Base-by-base conservation (phyloP, 2,329 filamentous ascomycete genomes). In the Epichloe amarillans region DNA sequence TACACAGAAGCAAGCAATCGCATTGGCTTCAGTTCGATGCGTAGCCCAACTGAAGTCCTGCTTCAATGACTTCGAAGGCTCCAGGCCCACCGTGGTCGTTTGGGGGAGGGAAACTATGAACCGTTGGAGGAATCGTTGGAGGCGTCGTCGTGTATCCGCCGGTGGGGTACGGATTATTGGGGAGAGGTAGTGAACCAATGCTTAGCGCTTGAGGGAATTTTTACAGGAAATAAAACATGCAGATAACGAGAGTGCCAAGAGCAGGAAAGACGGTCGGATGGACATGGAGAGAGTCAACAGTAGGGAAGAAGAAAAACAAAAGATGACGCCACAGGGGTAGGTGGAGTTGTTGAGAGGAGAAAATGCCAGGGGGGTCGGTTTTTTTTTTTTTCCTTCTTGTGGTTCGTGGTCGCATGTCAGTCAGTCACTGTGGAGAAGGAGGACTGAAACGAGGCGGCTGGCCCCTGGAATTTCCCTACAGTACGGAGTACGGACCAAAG, bases 271-370 rank as follows among this genome's bases (percentile, higher is more conserved):
- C 12, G 26, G 23, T 17, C 38, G 41, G 17, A 33, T n/a, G 7
- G 21, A 12, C 17, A 17, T 8, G 15, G 5, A 41, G 33, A 21
- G n/a, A 41, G 11, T 33, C 10, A 46, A 41, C 4, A 30, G 23
- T 41, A 33, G 26, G 19, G 19, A 11, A 30, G 21, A 39, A 46
- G 23, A 46, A 17, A 43, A 43, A 50, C 19, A 49, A 48, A 48
- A 39, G 46, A 52, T 44, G 48, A 45, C 26, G 40, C 39, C 51
- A 50, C 38, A 43, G 50, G 54, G 53, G 48, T 46, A 35, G 47
- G 51, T 33, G 17, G 38, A 42, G 38, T 17, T 30, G 21, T 17
- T 11, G 10, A 21, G 30, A 26, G 46, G 35, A 46, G 48, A 30
- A 52, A 46, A 47, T 42, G 54, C 42, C 17, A 43, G 44, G 26